A percentile compares a stretch with the other conserved stretches of the same genome.
Evolutionary conservation across 2,329 filamentous ascomycete species (phyloP).

Genomic region (Cercospora janseana): DNA sequence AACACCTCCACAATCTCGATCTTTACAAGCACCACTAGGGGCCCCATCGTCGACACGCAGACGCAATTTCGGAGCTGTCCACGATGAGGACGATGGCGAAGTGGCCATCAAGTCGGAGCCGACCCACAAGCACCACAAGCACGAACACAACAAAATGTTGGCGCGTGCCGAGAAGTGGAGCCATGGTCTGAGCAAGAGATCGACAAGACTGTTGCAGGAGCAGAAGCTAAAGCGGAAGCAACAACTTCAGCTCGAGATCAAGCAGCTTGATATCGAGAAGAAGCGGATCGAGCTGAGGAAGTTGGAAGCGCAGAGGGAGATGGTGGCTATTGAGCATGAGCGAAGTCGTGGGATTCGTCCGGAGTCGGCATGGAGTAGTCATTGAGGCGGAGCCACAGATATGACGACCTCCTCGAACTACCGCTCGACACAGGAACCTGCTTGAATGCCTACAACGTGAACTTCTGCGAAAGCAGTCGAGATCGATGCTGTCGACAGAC

Average conservation of each 20-base stretch:
- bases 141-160: not conserved
- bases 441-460: too few relatives aligned
- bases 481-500: too few relatives aligned
- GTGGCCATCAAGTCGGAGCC: not conserved
- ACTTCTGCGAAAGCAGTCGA: too few relatives aligned
- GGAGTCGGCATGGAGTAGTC: too few relatives aligned
- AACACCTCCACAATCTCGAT: too few relatives aligned
- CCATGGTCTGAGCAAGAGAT: not conserved
- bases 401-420: too few relatives aligned
- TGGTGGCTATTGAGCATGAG: not conserved
- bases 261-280: not conserved
- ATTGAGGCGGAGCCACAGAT: too few relatives aligned
- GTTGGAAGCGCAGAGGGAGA: not conserved
- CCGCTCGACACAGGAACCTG: too few relatives aligned
- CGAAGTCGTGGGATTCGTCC: not conserved
- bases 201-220: not conserved
- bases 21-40: too few relatives aligned
- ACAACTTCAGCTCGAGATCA: not conserved
- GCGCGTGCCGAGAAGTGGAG: too few relatives aligned
- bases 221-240: not conserved
- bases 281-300: not conserved
- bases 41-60: too few relatives aligned
- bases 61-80: too few relatives aligned
- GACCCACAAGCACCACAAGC: not conserved
- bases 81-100: not conserved